Base-by-base conservation (phyloP, 2,329 filamentous ascomycete species). In the Sclerotinia spermophila region DNA sequence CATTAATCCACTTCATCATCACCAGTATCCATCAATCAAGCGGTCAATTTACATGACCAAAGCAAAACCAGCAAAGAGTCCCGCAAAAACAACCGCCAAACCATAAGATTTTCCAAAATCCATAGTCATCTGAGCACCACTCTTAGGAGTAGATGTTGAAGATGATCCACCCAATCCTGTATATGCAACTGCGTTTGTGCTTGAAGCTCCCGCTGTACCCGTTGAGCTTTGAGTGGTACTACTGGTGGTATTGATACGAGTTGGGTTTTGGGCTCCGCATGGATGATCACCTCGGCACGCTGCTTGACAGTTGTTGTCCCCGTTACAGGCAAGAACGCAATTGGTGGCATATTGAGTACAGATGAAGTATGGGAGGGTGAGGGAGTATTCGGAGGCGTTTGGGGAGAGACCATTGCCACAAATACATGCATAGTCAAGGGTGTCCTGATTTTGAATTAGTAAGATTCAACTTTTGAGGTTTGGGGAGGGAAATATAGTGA, bases 331-430 rank as follows among this genome's bases (percentile, higher is more conserved):
- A 2, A 74, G 78, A 19, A 91, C 88, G 79, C 91, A 93, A 81
- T 93, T 87, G 79, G 83, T 88, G 10, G 87, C 90, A 85, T 86
- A 93, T 81, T 91, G 85, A 61, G 85, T 85, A 86, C 92, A 96
- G 76, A 89, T 85, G 82, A 89, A 92, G 85, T 88, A 95, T 45
- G 92, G 92, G 38, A 96, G 84, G 1, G 92, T 94, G 76, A 93
- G 85, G 30, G 89, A 90, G 85, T 91, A 96, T 81, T 94, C 86
- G 77, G 90, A 88, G 64, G 92, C 82, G 81, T 94, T 94, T 75
- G 92, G 92, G 67, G 86, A 82, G 73, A 85, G 79, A 79, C 87
- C 86, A 78, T 91, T 85, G 73, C 85, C 84, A 83, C 92, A 96
- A 75, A 93, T 83, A 80, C 92, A 96, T 73, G 85, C 83, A 81